Evolutionary conservation across 371 early-diverging fungal species (phyloP).

Genomic region (Apophysomyces elegans): DNA sequence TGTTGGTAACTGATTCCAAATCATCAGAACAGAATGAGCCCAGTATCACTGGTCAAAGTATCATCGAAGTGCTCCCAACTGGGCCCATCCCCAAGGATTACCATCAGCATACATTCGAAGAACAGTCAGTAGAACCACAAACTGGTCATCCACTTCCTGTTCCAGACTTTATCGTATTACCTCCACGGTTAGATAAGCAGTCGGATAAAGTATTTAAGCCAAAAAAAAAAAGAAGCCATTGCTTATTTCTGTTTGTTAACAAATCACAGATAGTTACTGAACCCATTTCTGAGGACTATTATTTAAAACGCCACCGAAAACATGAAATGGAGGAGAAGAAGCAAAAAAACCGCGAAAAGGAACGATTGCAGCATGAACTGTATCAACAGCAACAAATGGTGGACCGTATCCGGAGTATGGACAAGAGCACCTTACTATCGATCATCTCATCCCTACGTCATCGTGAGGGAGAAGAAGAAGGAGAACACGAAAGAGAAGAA

Average conservation of each 20-base stretch:
- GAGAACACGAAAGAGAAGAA: not conserved
- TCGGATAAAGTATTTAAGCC: not conserved
- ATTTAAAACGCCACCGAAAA: conserved; percentile 63
- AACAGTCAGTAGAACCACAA: not conserved
- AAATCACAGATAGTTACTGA: not conserved
- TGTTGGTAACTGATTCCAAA: not conserved
- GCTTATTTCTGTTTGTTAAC: not conserved
- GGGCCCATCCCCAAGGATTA: not conserved
- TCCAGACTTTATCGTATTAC: not conserved
- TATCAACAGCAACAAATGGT: conserved; percentile 66
- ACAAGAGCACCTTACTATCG: conserved; percentile 41
- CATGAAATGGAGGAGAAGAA: conserved; percentile 71
- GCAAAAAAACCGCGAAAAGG: conserved; percentile 69
- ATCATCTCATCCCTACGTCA: conserved; percentile 46
- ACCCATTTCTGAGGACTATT: conserved; percentile 51
- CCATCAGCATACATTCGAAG: not conserved
- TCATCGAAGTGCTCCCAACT: not conserved
- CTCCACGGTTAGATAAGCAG: not conserved
- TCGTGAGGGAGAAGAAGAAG: conserved; percentile 24
- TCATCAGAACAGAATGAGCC: not conserved
- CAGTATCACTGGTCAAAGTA: not conserved
- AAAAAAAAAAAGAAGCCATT: not conserved
- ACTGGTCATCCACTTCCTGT: not conserved
- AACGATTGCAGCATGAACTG: conserved; percentile 62
- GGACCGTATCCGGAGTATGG: conserved; percentile 59